Evolutionary conservation across 225 moss, liverwort and hornwort species (phyloP), one percentile per base, ranked within the genome.

Genomic region (Polytrichum formosum): DNA sequence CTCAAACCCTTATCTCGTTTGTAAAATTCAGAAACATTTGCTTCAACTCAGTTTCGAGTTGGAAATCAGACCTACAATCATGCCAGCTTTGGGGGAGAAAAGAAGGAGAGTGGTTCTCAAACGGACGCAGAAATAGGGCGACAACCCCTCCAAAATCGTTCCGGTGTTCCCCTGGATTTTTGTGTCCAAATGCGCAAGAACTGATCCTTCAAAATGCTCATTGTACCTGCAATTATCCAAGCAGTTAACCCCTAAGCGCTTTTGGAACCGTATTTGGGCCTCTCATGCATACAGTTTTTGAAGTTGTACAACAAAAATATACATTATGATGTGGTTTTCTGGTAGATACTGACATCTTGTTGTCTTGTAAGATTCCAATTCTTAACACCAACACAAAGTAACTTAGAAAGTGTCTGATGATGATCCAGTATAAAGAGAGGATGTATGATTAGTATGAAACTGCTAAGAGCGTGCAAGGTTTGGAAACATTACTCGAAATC

Each of bases 151-250:
- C 66, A 98, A 80, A 67, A 98, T 92, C 60, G 75, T 71, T 53
- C 85, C 92, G 27, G 85, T 87, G 25, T 58, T 82, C 9, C 90
- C 92, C 37, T 87, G 74, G 21, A 94, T 84, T 65, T 78, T 87
- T 55, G 87, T 83, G 28, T 85, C 74, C 64, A 87, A 74, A 80
- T 94, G 82, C 1, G 88, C 92, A 76, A 98, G 75, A 55, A 98
- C 76, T 33, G 94, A 90, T 53, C 97, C 97, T 69, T 92, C 94
- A 72, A 94, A 98, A 73, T 92, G 83, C 62, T 92, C 92, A 55
- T 81, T 98, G 65, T 82, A 92, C 78, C 97, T 98, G 78, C 75
- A 67, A 46, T 10, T 46, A 16, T 46, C 46, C 46, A 46, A 46
- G 16, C 58, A 59, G 26, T 30, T 26, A 13, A 66, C 23, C 18